Evolutionary conservation across 2,329 filamentous ascomycete genomes (phyloP).

Genomic region (Curvularia verruculosa): DNA sequence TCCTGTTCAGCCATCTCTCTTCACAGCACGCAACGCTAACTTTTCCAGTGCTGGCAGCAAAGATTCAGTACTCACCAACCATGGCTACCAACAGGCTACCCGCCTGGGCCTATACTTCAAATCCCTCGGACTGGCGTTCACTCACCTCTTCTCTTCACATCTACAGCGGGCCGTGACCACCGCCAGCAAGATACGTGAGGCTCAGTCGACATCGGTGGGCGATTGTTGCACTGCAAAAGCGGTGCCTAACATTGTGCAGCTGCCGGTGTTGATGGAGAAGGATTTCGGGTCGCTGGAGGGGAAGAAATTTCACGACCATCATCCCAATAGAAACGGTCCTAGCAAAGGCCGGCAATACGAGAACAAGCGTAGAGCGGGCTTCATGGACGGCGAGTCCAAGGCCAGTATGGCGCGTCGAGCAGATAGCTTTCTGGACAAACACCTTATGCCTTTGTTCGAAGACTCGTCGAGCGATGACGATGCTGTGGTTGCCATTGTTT

Average conservation of each 20-base stretch:
- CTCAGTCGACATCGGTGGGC: constrained; percentile 50
- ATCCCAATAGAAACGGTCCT: constrained; percentile 36
- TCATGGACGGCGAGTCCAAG: constrained; percentile 68
- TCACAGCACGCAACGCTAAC: constrained; percentile 29
- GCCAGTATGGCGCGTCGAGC: constrained; percentile 70
- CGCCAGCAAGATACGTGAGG: constrained; percentile 67
- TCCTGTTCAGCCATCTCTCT: constrained; percentile 9
- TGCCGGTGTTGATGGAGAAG: constrained; percentile 66
- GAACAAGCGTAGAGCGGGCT: constrained; percentile 52
- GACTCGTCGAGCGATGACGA: constrained; percentile 34
- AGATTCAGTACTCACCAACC: constrained; percentile 80
- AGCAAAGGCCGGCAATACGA: constrained; percentile 28
- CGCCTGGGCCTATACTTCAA: constrained; percentile 72
- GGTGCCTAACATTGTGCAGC: constrained; percentile 32
- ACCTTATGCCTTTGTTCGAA: constrained; percentile 65
- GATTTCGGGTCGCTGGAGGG: constrained; percentile 77
- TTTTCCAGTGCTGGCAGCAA: constrained; percentile 72
- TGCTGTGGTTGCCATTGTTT: constrained; percentile 68
- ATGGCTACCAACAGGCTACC: constrained; percentile 80
- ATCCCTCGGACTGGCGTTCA: constrained; percentile 67
- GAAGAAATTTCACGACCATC: constrained; percentile 57
- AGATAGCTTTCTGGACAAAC: constrained; percentile 68
- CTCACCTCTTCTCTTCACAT: constrained; percentile 78
- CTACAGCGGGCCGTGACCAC: constrained; percentile 76
- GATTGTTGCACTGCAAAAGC: constrained; percentile 3